phyloP scores from a whole-genome alignment of 2,329 filamentous ascomycete species.

The Botrytis byssoidea region DNA sequence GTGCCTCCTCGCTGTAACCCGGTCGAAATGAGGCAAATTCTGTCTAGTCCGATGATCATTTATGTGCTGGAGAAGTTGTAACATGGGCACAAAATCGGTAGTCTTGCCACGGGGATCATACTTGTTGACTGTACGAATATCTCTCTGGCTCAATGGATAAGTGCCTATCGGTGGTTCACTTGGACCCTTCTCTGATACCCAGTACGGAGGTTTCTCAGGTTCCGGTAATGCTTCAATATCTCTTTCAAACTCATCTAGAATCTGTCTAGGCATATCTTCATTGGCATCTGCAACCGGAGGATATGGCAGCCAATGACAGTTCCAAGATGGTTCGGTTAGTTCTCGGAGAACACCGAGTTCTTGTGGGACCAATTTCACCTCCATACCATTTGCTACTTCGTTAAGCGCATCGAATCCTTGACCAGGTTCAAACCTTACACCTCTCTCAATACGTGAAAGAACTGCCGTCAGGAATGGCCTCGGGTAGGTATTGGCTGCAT shows the following conservation, averaged over 20 bases:
- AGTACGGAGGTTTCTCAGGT: conserved; percentile 17
- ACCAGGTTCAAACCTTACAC: neutral
- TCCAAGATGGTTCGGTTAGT: conserved; percentile 6
- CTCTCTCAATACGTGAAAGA: conserved; percentile 7
- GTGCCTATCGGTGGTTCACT: neutral
- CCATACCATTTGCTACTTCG: neutral
- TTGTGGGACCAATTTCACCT: neutral
- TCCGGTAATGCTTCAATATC: conserved; percentile 19
- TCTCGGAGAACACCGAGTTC: conserved; percentile 5
- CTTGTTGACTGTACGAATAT: neutral
- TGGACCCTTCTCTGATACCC: conserved; percentile 10
- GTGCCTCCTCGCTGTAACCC: neutral
- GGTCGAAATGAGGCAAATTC: neutral
- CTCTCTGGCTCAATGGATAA: neutral
- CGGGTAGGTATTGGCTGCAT: neutral
- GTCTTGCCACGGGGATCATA: neutral
- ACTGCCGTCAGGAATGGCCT: conserved; percentile 1
- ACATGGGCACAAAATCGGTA: neutral
- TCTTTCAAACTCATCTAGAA: conserved; percentile 23
- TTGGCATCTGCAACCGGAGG: neutral
- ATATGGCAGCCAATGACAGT: conserved; percentile 7
- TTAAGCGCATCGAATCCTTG: neutral
- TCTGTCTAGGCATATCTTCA: neutral
- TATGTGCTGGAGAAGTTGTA: neutral
- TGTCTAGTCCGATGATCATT: neutral